phyloP scores from a whole-genome alignment of 164 flowering plant species.

The Tetracentron sinense region DNA sequence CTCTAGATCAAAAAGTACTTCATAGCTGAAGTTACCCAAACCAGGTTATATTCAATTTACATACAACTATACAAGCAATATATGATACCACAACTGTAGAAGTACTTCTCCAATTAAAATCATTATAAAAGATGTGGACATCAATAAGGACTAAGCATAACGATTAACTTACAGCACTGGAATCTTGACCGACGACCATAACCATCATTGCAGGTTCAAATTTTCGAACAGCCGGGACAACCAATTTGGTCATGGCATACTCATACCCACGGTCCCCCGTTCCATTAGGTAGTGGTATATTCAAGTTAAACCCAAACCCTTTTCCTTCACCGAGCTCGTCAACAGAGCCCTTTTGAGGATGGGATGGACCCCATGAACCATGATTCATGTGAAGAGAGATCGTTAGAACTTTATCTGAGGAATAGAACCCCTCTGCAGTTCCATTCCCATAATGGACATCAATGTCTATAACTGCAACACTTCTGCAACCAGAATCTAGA shows the following conservation, averaged over 20 bases:
- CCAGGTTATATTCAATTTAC: too few relatives aligned
- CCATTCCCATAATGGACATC: slow-evolving; percentile 99
- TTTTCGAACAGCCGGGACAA: slow-evolving; percentile 66
- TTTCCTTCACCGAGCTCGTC: slow-evolving; percentile 83
- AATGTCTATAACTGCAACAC: slow-evolving; percentile 77
- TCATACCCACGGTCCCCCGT: slow-evolving; percentile 76
- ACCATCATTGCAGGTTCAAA: slow-evolving; percentile 70
- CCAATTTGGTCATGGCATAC: slow-evolving; percentile 65
- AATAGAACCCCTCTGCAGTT: slow-evolving; percentile 85
- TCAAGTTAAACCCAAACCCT: slow-evolving; percentile 80
- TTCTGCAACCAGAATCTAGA: slow-evolving; percentile 50
- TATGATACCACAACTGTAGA: not conserved
- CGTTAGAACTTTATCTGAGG: slow-evolving; percentile 68
- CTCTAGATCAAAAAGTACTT: not conserved
- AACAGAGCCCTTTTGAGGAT: slow-evolving; percentile 71
- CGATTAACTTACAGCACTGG: slow-evolving; percentile 77
- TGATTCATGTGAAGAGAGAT: slow-evolving; percentile 96
- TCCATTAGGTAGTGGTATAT: slow-evolving; percentile 88
- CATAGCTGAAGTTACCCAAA: too few relatives aligned
- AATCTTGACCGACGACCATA: slow-evolving; percentile 83
- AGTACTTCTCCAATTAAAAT: not conserved
- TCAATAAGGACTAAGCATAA: not conserved
- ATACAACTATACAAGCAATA: too few relatives aligned
- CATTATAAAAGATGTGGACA: not conserved
- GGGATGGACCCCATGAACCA: slow-evolving; percentile 98